Evolutionary conservation across 2,329 filamentous ascomycete genomes (phyloP), one percentile per base, ranked within the genome.

Genomic region (Biscogniauxia mediterranea): DNA sequence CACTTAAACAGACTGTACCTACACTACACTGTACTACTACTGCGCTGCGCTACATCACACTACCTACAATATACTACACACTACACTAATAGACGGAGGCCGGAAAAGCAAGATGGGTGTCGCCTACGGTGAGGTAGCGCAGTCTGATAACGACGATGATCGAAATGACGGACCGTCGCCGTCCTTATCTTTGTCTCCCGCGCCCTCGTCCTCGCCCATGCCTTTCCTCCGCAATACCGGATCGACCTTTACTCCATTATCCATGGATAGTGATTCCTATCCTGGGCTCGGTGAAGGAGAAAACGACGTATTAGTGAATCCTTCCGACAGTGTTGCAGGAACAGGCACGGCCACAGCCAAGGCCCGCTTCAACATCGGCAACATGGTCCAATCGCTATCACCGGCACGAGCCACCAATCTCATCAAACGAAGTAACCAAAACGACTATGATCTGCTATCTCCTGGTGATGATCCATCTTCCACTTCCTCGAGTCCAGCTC

Each of bases 381-480:
- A 62, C 62, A 71, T 70, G 68, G 69, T 71, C 70, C 72, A 75
- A 69, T 76, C 74, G 58, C 67, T 74, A 59, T 67, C 72, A 55
- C 61, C 71, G 56, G 62, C 73, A 68, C 73, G 68, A 60, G 69
- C 73, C 56, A 68, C 69, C 55, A 64, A 60, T 58, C 56, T 66
- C 32, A 49, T 38, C 46, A 55, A 58, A 60, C 57, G 53, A 46
- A 64, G 55, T 52, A 60, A 58, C 57, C 69, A 57, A 53, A 70
- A 61, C 62, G 71, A 71, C 71, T 71, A 74, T 70, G 70, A 72
- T 59, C 69, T 74, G 59, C 65, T 70, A 54, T 70, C 70, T 49
- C 64, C 70, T 61, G 69, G 68, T 61, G 64, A 64, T 60, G 62
- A 68, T 56, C 62, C 64, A 4, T 66, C 64, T 49, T 64, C 65